Conservation (phyloP, 1,284 basidiomycete species). For the Inonotus hispidus region DNA sequence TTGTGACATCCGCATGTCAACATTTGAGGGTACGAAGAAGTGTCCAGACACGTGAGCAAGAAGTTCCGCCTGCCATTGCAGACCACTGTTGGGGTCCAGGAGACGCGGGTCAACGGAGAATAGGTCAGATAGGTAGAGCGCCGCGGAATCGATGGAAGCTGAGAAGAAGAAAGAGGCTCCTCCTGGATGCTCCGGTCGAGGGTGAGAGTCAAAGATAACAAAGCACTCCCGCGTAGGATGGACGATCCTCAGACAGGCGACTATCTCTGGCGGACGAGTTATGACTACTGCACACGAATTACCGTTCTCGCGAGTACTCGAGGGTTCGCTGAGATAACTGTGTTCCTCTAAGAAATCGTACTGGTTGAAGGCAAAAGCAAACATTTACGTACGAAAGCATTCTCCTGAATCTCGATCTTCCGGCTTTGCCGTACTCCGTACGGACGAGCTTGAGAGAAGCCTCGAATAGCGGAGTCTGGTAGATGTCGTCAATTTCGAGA, state of each 20-base stretch:
- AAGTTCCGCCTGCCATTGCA: slow-evolving; percentile 61
- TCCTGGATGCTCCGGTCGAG: slow-evolving; percentile 48
- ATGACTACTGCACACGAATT: slow-evolving; percentile 42
- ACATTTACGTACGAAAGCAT: slow-evolving; percentile 38
- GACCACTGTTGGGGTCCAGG: slow-evolving; percentile 18
- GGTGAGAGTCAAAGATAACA: slow-evolving; percentile 60
- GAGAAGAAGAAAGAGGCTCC: slow-evolving; percentile 54
- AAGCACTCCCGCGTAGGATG: slow-evolving; percentile 31
- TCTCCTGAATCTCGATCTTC: slow-evolving; percentile 34
- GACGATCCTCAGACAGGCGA: slow-evolving; percentile 48
- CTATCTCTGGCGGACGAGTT: slow-evolving; percentile 64
- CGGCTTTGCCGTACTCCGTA: slow-evolving; percentile 37
- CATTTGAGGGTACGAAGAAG: slow-evolving; percentile 35
- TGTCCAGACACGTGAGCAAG: slow-evolving; percentile 54
- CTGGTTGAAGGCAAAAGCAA: neutral
- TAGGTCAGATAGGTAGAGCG: slow-evolving; percentile 41
- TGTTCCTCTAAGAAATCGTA: neutral
- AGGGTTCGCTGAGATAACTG: slow-evolving; percentile 28
- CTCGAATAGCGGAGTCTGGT: slow-evolving; percentile 30
- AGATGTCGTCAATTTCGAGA: slow-evolving; percentile 48
- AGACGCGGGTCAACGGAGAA: slow-evolving; percentile 43
- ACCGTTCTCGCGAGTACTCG: neutral
- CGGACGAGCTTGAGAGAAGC: slow-evolving; percentile 34
- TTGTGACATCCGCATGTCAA: slow-evolving; percentile 22
- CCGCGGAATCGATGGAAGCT: slow-evolving; percentile 36